Evolutionary conservation across 2,329 filamentous ascomycete species (phyloP), one percentile per base, ranked within the genome.

Genomic region (Aspergillus sp.): DNA sequence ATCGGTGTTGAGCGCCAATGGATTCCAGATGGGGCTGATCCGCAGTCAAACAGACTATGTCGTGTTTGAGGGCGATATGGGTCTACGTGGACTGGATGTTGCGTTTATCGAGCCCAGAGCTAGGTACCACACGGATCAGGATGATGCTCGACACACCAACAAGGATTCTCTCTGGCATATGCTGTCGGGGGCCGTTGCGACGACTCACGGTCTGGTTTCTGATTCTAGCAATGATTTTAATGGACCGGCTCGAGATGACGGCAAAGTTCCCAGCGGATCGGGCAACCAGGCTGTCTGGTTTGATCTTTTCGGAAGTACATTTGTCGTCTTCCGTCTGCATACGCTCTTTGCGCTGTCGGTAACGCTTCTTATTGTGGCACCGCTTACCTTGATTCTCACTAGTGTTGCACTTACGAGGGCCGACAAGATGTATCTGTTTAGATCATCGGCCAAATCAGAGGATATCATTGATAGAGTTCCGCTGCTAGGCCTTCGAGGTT

Each of bases 381-480:
- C 91, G 1, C 63, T 97, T 37, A 70, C 85, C 3, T 71, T 97
- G 26, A 73, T 88, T 10, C 61, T 83, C 3, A 72, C 91, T 2
- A 82, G 85, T 6, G 81, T 87, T 45, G 60, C 87, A 27, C 74
- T 97, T 4, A 75, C 78, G 36, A 81, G 80, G 46, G 72, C 76
- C 7, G 88, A 90, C 65, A 95, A 89, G 70, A 88, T 90, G 70
- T 98, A 97, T 66, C 80, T 91, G 44, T 95, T 96, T 62, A 78
- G 86, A 5, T 78, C 82, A 40, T 78, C 78, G 43, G 75, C 77
- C 40, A 77, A 80, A 44, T 73, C 81, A n/a, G 75, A 81, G 50
- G 78, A 77, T 37, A 72, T 78, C 7, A 78, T 78, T 43, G 73
- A 86, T 42, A 70, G 76, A 1, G 72, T 94, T 8, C 64, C 74